Conservation (phyloP, 148 eudicot species). For the Cornus controversa region DNA sequence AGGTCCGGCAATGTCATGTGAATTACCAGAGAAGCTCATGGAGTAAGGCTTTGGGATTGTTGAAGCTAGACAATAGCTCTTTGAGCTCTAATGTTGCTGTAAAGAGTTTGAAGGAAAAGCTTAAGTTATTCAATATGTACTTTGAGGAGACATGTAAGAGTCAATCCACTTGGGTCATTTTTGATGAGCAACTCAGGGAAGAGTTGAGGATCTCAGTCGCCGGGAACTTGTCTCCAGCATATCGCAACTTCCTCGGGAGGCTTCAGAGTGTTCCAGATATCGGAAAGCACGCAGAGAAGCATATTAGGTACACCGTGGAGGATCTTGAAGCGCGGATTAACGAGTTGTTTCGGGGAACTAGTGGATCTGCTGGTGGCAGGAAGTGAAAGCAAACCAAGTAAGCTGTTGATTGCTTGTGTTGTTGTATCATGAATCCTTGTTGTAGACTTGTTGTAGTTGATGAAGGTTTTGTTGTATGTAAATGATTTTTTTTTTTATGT, state of each 20-base stretch:
- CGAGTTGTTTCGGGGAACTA: slow-evolving; percentile 67
- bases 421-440: slow-evolving; percentile 15
- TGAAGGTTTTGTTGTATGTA: slow-evolving; percentile 22
- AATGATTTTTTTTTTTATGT: slow-evolving; percentile 13
- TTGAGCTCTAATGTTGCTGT: slow-evolving; percentile 36
- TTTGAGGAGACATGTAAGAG: slow-evolving; percentile 69
- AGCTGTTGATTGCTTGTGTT: slow-evolving; percentile 5
- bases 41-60: slow-evolving; percentile 66
- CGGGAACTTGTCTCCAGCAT: slow-evolving; percentile 54
- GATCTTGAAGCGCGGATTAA: slow-evolving; percentile 71
- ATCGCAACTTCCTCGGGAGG: slow-evolving; percentile 68
- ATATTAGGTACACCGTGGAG: slow-evolving; percentile 65
- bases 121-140: slow-evolving; percentile 63
- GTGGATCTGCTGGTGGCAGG: slow-evolving; percentile 32
- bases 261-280: slow-evolving; percentile 55
- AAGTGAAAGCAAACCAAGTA: slow-evolving; percentile 24
- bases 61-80: slow-evolving; percentile 58
- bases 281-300: slow-evolving; percentile 70
- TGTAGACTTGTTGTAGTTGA: neutral
- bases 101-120: slow-evolving; percentile 66
- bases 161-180: slow-evolving; percentile 79
- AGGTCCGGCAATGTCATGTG: slow-evolving; percentile 66
- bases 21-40: slow-evolving; percentile 85
- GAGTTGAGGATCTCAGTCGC: slow-evolving; percentile 60
- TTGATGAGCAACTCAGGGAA: slow-evolving; percentile 76